Evolutionary conservation across 345 rosid species (phyloP).

Genomic region (Citrus unshiu): DNA sequence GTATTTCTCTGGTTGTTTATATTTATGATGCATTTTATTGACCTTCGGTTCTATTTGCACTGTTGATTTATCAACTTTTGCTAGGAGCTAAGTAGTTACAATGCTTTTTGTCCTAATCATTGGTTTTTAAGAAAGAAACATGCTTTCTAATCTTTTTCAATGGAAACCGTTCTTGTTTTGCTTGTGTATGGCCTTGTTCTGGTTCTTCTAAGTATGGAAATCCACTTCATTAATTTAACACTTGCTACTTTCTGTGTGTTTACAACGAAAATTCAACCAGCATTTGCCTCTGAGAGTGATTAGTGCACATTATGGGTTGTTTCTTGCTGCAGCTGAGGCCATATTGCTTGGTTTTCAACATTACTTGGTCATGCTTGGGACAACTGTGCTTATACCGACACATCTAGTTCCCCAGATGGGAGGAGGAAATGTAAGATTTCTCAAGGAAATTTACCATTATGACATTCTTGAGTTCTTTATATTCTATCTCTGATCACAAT

Average conservation of each 20-base stretch:
- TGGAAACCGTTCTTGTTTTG: background rate
- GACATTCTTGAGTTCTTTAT: background rate
- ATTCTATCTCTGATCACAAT: background rate
- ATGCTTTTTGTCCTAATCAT: background rate
- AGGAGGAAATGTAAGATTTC: slow-evolving; percentile 75
- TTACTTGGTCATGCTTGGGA: slow-evolving; percentile 96
- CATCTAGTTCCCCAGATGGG: slow-evolving; percentile 93
- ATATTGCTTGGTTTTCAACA: slow-evolving; percentile 93
- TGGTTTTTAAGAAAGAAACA: background rate
- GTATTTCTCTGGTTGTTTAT: background rate
- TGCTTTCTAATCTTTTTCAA: background rate
- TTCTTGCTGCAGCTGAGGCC: slow-evolving; percentile 74
- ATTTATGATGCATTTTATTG: background rate
- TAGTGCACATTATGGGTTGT: slow-evolving; percentile 8
- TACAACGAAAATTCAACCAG: background rate
- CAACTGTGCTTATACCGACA: slow-evolving; percentile 82
- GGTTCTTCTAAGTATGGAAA: background rate
- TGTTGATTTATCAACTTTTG: slow-evolving; percentile 5
- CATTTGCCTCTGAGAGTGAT: slow-evolving; percentile 9
- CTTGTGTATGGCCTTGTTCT: background rate
- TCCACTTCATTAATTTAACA: background rate
- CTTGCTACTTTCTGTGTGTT: background rate
- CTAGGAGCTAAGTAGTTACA: background rate
- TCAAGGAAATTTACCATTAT: background rate
- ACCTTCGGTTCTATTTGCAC: background rate